Percentiles rank a stretch among this genome's conserved stretches.
phyloP scores from a whole-genome alignment of 1,284 basidiomycete species.

The Sanghuangporus baumii region DNA sequence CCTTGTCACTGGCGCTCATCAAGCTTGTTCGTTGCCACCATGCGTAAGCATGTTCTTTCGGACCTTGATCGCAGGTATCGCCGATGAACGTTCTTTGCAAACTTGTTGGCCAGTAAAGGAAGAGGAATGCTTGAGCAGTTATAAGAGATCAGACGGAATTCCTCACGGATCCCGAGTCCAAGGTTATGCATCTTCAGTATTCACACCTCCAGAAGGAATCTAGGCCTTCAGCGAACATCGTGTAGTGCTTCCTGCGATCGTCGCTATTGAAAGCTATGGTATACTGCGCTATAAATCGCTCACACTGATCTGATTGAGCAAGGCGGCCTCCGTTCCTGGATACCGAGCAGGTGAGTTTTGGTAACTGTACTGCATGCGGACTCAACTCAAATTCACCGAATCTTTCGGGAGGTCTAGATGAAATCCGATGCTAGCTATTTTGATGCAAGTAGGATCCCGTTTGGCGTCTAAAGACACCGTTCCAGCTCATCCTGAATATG shows the following conservation, averaged over 20 bases:
- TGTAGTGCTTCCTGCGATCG: not conserved
- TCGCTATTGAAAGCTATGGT: not conserved
- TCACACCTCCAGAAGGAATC: not conserved
- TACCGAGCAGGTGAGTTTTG: not conserved
- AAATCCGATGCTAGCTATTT: not conserved
- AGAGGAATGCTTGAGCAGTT: too few relatives aligned
- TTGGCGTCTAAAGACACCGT: not conserved
- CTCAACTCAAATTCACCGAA: not conserved
- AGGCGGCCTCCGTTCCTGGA: not conserved
- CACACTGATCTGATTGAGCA: not conserved
- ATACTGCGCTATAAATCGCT: not conserved
- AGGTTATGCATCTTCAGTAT: not conserved
- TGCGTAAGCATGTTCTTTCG: not conserved
- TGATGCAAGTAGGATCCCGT: not conserved
- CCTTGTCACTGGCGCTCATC: not conserved
- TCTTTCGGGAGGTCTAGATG: not conserved
- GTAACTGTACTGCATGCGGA: not conserved
- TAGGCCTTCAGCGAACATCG: not conserved
- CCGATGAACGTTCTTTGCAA: too few relatives aligned
- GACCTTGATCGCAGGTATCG: too few relatives aligned
- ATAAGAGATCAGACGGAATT: too few relatives aligned
- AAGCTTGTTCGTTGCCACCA: not conserved
- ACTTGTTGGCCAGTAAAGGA: too few relatives aligned
- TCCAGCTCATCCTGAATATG: not conserved
- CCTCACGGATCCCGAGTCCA: not conserved